Evolutionary conservation across 1,139 yeast genomes (phyloP), one percentile per base, ranked within the genome.

Genomic region (Saccharomyces hybrid): DNA sequence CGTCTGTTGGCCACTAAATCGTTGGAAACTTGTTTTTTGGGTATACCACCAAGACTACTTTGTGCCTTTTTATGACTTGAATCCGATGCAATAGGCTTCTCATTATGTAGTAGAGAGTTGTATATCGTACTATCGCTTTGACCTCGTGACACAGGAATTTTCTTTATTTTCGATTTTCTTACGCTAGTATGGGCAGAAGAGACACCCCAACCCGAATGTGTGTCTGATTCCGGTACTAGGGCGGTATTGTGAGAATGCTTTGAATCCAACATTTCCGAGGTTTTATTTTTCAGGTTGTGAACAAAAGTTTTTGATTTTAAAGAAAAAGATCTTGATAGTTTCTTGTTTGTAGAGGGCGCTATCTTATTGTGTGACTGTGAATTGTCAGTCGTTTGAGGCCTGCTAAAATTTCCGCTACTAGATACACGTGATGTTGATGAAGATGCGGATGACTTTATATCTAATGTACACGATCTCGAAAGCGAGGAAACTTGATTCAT

Each of bases 201-300:
- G 4, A 62, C 64, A 12, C 67, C 67, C 67, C 67, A 63, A 9
- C 64, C 65, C 12, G 65, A 58, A 50, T 61, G 64, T 1, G 66
- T 63, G 52, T 69, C 72, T 14, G 58, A 49, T 12, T 57, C 58
- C 26, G 41, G 26, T 19, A 16, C 49, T 11, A 52, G 48, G 34
- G 50, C 46, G 28, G 9, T 38, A 16, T 38, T 21, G 19, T 38
- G 44, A 16, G 41, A 14, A 14, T 34, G 41, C 19, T 34, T 34
- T 34, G 55, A 6, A 57, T 46, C 41, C 19, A 34, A n/a, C 12
- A 34, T 34, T 34, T 34, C 41, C 12, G 41, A 34, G 9, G 59
- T 55, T 51, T 56, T 64, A 8, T 59, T 57, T 53, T 60, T 63
- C 48, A 63, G 51, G 31, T 59, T 61, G 50, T 56, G 57, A 31